Conservation (phyloP, 306 rosid species). For the Purshia tridentata region DNA sequence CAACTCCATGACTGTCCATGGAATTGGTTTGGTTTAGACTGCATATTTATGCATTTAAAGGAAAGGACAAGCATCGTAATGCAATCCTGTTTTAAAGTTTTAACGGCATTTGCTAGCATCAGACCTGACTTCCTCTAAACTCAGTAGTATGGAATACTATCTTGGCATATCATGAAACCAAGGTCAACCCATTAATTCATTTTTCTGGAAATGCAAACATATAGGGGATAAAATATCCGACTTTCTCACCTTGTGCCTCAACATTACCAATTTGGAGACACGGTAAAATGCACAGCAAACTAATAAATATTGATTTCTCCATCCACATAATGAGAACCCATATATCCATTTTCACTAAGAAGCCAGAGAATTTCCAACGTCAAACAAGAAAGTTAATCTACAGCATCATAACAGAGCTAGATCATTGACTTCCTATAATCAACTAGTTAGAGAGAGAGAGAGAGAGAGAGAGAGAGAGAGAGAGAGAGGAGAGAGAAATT, state of each 20-base stretch:
- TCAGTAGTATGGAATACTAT: neutral
- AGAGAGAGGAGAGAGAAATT: neutral
- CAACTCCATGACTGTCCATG: neutral
- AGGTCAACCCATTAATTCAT: neutral
- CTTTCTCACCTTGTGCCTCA: neutral
- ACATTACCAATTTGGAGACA: neutral
- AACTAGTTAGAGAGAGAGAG: neutral
- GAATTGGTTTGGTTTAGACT: neutral
- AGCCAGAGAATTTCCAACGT: neutral
- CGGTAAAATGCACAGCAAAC: neutral
- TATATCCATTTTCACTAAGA: neutral
- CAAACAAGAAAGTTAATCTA: neutral
- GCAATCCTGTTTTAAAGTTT: neutral
- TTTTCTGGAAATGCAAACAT: conserved; percentile 6
- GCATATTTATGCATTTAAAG: conserved; percentile 6
- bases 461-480: neutral
- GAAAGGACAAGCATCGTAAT: neutral
- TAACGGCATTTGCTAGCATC: neutral
- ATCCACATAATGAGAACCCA: neutral
- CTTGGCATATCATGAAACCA: conserved; percentile 4
- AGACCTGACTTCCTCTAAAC: neutral
- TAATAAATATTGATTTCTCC: neutral
- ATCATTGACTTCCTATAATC: too few relatives aligned
- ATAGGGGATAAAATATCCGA: neutral
- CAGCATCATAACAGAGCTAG: too few relatives aligned